phyloP scores from a whole-genome alignment of 208 protist species.

The Phytomonas francai region DNA sequence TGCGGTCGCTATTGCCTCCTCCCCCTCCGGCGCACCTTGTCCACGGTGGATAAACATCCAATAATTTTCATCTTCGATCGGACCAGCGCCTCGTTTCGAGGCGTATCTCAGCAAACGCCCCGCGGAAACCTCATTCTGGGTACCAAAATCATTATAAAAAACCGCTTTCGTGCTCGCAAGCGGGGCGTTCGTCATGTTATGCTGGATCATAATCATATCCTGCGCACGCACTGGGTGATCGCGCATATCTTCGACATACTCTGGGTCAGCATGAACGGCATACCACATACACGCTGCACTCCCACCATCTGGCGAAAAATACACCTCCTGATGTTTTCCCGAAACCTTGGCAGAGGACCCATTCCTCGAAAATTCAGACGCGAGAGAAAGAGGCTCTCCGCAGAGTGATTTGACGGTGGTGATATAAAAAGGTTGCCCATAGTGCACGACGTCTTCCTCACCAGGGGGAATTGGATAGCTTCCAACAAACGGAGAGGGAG shows the following conservation, averaged over 20 bases:
- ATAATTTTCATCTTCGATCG: slow-evolving; percentile 41
- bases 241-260: slow-evolving; percentile 81
- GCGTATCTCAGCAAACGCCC: slow-evolving; percentile 30
- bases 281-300: slow-evolving; percentile 66
- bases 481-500: slow-evolving; percentile 59
- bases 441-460: slow-evolving; percentile 83
- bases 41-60: slow-evolving; percentile 80
- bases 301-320: slow-evolving; percentile 73
- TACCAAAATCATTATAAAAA: slow-evolving; percentile 83
- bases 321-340: slow-evolving; percentile 69
- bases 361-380: slow-evolving; percentile 58
- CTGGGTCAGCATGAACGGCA: slow-evolving; percentile 56
- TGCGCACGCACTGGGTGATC: slow-evolving; percentile 68
- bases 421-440: slow-evolving; percentile 84
- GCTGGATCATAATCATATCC: slow-evolving; percentile 60
- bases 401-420: slow-evolving; percentile 67
- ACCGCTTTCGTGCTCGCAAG: slow-evolving; percentile 50
- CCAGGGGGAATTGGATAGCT: slow-evolving; percentile 57
- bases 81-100: slow-evolving; percentile 34
- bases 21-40: slow-evolving; percentile 13
- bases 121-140: slow-evolving; percentile 74
- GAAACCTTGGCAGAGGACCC: slow-evolving; percentile 57
- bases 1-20: background rate
- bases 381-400: slow-evolving; percentile 63
- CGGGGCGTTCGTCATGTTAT: slow-evolving; percentile 70